Evolutionary conservation across 306 rosid species (phyloP), one percentile per base, ranked within the genome.

Genomic region (Quercus variabilis): DNA sequence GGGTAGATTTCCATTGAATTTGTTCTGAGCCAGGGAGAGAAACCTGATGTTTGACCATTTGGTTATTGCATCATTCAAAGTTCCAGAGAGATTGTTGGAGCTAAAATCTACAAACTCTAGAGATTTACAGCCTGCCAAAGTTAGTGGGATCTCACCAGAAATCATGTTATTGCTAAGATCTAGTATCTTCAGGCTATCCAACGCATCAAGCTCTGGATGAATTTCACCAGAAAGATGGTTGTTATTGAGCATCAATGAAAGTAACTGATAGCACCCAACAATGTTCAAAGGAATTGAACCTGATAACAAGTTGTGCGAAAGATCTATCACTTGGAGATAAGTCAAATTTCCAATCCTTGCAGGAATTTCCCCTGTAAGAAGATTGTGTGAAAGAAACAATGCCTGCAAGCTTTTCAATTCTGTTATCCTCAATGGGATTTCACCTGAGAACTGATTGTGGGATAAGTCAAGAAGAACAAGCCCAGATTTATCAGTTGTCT

Each of bases 391-490:
- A 72, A 96, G 93, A 81, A 96, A 91, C 89, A 96, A 87, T 75
- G 98, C 99, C 92, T 96, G 98, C 93, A 96, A 88, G 81, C 94
- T 90, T 83, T 91, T 93, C 88, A 96, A 78, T 83, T 96, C 98
- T 19, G 98, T 96, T 68, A 96, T 89, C 91, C 89, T 91, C 86
- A 89, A 57, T 4, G 99, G 98, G 72, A 96, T 93, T 83, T 87
- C 92, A 76, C 97, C 94, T 5, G 96, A 90, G 88, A 96, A 93
- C 63, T 82, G 91, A 79, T 96, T 96, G 84, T 90, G 92, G 57
- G 99, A 96, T 77, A 96, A 89, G 87, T 96, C 99, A 79, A 96
- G 96, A 76, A 93, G 91, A 74, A 96, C 92, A 81, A 96, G 96
- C 67, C 97, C 97, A 4, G 92, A 86, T 83, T 96, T 96, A 52